Evolutionary conservation across 805 yeast species (phyloP).

Genomic region (Aciculoconidium aculeatum): DNA sequence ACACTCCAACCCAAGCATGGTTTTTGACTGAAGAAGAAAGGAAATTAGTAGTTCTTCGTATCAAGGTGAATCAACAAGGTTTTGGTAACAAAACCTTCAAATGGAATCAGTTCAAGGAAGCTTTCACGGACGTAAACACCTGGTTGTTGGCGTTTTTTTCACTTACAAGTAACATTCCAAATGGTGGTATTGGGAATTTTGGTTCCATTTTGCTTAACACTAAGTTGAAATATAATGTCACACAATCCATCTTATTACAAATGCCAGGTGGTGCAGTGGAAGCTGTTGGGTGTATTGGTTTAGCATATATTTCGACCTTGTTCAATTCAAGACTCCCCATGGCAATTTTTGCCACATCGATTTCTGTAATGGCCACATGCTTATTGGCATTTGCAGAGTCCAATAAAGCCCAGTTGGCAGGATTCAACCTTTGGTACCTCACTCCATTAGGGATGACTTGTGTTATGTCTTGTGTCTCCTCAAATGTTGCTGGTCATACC

Average conservation of each 20-base stretch:
- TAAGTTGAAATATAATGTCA: constrained; percentile 33
- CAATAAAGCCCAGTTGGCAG: constrained; percentile 21
- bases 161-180: constrained; percentile 29
- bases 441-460: constrained; percentile 24
- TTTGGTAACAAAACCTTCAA: constrained; percentile 52
- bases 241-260: constrained; percentile 23
- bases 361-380: constrained; percentile 22
- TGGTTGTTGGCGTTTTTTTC: constrained; percentile 42
- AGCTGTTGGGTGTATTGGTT: constrained; percentile 17
- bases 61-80: constrained; percentile 51
- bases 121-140: constrained; percentile 42
- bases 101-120: constrained; percentile 48
- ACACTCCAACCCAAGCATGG: constrained; percentile 30
- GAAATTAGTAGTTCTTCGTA: constrained; percentile 41
- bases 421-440: constrained; percentile 22
- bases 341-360: constrained; percentile 17
- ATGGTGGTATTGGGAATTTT: constrained; percentile 52
- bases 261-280: constrained; percentile 36
- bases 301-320: constrained; percentile 12
- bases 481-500: constrained; percentile 23
- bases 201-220: constrained; percentile 37
- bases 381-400: constrained; percentile 23
- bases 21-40: constrained; percentile 39
- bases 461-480: constrained; percentile 16
- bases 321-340: not conserved